phyloP scores from a whole-genome alignment of 306 rosid species.

The Fragaria ananassa region DNA sequence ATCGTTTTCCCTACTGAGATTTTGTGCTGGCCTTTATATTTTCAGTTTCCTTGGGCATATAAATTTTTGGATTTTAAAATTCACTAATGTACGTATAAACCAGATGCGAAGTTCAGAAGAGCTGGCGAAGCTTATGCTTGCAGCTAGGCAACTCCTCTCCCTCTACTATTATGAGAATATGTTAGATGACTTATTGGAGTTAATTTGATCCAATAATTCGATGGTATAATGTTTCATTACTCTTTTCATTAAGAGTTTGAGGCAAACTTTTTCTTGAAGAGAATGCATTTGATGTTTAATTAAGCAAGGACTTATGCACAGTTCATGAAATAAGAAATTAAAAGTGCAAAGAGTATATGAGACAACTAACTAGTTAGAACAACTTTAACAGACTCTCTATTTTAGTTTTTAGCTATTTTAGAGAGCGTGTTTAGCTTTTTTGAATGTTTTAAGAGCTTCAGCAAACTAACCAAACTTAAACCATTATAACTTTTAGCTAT shows the following conservation, averaged over 20 bases:
- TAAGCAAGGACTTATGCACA: background rate
- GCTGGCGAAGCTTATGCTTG: background rate
- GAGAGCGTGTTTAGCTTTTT: no score
- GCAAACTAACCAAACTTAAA: no score
- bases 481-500: no score
- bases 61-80: background rate
- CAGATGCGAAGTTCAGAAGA: background rate
- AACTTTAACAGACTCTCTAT: no score
- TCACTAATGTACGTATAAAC: background rate
- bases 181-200: no score
- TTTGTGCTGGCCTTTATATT: background rate
- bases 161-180: background rate
- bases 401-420: no score
- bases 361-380: no score
- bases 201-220: background rate
- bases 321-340: background rate
- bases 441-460: no score
- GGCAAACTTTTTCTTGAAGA: background rate
- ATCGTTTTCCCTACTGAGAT: background rate
- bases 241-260: background rate
- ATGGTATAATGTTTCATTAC: no score
- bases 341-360: background rate
- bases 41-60: background rate
- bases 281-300: background rate
- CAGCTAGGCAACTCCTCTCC: background rate